phyloP scores from a whole-genome alignment of 495 filamentous ascomycete genomes.

The Schizothecium vesticola region DNA sequence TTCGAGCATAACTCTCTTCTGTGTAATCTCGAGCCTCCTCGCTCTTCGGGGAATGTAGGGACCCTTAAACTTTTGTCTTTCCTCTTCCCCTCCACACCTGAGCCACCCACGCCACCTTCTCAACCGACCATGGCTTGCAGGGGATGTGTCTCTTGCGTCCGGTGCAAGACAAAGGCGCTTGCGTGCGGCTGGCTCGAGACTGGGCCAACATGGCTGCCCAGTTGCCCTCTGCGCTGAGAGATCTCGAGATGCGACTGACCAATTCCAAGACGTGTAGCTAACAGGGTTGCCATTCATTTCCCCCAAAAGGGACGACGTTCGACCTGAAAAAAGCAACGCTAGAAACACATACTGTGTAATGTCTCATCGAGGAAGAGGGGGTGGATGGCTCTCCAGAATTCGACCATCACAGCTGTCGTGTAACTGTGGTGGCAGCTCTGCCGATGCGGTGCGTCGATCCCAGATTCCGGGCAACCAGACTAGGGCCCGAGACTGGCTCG shows the following conservation, averaged over 20 bases:
- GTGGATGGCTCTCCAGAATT: background rate
- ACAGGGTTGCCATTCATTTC: background rate
- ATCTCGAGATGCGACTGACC: background rate
- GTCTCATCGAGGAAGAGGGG: background rate
- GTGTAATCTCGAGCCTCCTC: constrained; percentile 15
- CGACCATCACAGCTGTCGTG: background rate
- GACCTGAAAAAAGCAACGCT: background rate
- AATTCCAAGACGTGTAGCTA: background rate
- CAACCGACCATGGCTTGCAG: too few species aligned
- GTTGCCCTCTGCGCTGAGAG: background rate
- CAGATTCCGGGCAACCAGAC: background rate
- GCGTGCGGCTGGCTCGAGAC: background rate
- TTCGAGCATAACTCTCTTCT: constrained; percentile 29
- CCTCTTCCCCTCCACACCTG: too few species aligned
- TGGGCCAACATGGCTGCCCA: background rate
- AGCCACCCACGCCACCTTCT: too few species aligned
- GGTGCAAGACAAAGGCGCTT: too few species aligned
- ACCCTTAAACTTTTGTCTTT: background rate
- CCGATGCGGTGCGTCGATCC: background rate
- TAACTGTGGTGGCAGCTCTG: background rate
- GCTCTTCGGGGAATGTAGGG: background rate
- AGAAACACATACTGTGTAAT: background rate
- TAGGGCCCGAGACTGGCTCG: background rate
- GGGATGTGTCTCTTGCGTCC: background rate
- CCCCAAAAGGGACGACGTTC: background rate